Conservation (phyloP, 2,329 filamentous ascomycete genomes). For the Penicillium sp. region DNA sequence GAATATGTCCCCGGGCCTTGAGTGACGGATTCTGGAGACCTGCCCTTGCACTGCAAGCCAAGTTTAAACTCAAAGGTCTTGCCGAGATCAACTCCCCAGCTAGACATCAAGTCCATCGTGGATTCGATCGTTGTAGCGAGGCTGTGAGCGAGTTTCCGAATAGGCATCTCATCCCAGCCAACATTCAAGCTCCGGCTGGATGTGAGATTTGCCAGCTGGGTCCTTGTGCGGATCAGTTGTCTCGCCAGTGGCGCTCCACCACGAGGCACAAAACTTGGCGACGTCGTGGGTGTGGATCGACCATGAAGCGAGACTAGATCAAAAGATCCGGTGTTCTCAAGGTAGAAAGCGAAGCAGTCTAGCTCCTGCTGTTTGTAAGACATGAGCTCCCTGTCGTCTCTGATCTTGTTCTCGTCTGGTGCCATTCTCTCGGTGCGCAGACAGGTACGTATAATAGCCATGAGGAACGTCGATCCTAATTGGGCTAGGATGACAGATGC, state of each 20-base stretch:
- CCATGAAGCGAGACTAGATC: conserved; percentile 11
- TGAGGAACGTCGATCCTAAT: conserved; percentile 36
- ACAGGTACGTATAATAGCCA: conserved; percentile 36
- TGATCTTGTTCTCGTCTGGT: conserved; percentile 28
- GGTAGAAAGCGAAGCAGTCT: conserved; percentile 32
- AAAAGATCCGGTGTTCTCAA: conserved; percentile 27
- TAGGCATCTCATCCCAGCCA: conserved; percentile 30
- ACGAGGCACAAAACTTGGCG: not conserved
- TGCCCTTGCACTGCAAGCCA: conserved; percentile 15
- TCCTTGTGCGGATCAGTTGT: conserved; percentile 22
- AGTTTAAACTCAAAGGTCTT: conserved; percentile 21
- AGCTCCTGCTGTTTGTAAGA: conserved; percentile 32
- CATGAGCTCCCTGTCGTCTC: conserved; percentile 19
- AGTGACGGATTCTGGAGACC: not conserved
- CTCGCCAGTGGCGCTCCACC: not conserved
- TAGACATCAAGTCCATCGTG: conserved; percentile 30
- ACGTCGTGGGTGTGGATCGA: conserved; percentile 6
- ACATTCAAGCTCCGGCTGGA: conserved; percentile 5
- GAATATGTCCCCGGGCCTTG: conserved; percentile 14
- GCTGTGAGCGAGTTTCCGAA: conserved; percentile 22
- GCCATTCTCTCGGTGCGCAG: conserved; percentile 34
- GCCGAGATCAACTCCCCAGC: conserved; percentile 17
- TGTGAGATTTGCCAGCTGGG: conserved; percentile 25
- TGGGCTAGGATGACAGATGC: conserved; percentile 37
- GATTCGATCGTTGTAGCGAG: conserved; percentile 26